Evolutionary conservation across 1,284 basidiomycete genomes (phyloP).

Genomic region (Amylostereum areolatum): DNA sequence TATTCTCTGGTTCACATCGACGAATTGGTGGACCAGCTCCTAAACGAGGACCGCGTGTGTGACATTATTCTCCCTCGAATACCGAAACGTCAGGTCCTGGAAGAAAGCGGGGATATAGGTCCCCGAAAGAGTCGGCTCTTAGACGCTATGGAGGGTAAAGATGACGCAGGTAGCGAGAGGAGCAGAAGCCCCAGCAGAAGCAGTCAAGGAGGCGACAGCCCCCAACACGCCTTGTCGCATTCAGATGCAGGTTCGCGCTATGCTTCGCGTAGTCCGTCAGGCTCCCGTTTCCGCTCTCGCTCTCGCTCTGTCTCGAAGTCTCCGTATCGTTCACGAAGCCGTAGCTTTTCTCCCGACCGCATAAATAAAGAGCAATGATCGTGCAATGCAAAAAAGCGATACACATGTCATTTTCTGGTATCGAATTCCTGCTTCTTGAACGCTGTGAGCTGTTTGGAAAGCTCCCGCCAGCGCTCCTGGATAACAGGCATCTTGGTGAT

Average conservation of each 20-base stretch:
- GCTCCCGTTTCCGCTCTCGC: slow-evolving; percentile 38
- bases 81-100: slow-evolving; percentile 79
- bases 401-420: not conserved
- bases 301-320: slow-evolving; percentile 62
- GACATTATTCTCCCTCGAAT: slow-evolving; percentile 94
- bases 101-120: slow-evolving; percentile 87
- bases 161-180: slow-evolving; percentile 33
- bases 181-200: slow-evolving; percentile 22
- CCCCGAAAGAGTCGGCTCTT: slow-evolving; percentile 77
- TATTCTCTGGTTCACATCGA: slow-evolving; percentile 87
- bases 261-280: slow-evolving; percentile 21
- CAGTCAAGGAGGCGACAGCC: slow-evolving; percentile 29
- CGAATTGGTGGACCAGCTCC: slow-evolving; percentile 83
- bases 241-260: slow-evolving; percentile 15
- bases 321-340: slow-evolving; percentile 44
- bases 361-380: not conserved
- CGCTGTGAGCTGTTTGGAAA: slow-evolving; percentile 53
- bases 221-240: slow-evolving; percentile 17
- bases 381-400: not conserved
- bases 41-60: slow-evolving; percentile 90
- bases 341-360: too few relatives aligned
- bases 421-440: slow-evolving; percentile 56
- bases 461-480: slow-evolving; percentile 59
- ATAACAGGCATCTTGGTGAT: slow-evolving; percentile 54
- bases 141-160: slow-evolving; percentile 74